Percentiles rank a stretch among this genome's conserved stretches.
Evolutionary conservation across 345 rosid genomes (phyloP).

Genomic region (Eutrema heterophyllum): DNA sequence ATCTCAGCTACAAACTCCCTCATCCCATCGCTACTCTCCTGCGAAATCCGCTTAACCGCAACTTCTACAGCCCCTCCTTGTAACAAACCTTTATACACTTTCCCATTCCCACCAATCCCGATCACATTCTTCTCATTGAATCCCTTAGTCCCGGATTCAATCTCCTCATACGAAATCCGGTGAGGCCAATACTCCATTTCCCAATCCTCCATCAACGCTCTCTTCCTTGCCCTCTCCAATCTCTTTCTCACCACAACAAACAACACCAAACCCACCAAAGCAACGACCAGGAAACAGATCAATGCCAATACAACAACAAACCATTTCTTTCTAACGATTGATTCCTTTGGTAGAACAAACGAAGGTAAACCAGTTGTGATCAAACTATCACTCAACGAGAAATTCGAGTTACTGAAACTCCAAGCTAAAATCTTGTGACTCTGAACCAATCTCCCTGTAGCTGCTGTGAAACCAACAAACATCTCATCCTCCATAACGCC

Average conservation of each 20-base stretch:
- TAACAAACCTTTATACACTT: conserved; percentile 68
- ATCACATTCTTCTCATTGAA: conserved; percentile 65
- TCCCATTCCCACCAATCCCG: conserved; percentile 77
- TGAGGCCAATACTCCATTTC: conserved; percentile 95
- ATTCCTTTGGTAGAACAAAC: conserved; percentile 46
- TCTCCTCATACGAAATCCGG: conserved; percentile 49
- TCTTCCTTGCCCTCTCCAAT: conserved; percentile 43
- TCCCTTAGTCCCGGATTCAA: conserved; percentile 51
- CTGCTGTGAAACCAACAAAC: conserved; percentile 68
- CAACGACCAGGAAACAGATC: conserved; percentile 34
- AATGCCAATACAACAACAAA: conserved; percentile 48
- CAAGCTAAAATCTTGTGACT: conserved; percentile 67
- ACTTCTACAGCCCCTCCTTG: conserved; percentile 48
- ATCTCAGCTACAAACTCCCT: conserved; percentile 71
- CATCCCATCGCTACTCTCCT: conserved; percentile 57
- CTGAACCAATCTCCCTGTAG: conserved; percentile 55
- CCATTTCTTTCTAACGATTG: conserved; percentile 35
- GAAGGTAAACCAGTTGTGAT: conserved; percentile 65
- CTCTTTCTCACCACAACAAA: conserved; percentile 41
- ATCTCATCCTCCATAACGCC: conserved; percentile 59
- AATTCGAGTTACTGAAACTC: conserved; percentile 70
- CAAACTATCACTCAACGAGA: conserved; percentile 47
- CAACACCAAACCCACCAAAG: conserved; percentile 20
- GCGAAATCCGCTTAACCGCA: conserved; percentile 68
- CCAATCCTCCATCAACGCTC: conserved; percentile 74